Conservation (phyloP, 352 stramenopile genomes). For the Phytophthora sojae region DNA sequence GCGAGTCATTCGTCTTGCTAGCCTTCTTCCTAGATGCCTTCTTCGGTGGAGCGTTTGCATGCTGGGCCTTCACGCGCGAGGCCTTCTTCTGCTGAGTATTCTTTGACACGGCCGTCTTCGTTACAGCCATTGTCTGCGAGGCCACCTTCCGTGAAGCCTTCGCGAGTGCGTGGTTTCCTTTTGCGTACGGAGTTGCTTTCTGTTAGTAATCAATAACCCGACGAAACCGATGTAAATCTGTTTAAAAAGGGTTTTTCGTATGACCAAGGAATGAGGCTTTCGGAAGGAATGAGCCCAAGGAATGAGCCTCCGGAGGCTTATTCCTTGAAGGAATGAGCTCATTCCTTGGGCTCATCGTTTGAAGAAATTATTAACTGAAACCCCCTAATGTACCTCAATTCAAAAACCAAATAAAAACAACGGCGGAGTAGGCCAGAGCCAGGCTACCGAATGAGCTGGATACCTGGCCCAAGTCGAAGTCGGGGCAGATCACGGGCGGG, state of each 20-base stretch:
- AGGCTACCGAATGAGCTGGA: constrained; percentile 69
- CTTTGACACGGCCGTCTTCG: neutral
- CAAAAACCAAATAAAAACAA: constrained; percentile 18
- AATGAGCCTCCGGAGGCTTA: constrained; percentile 10
- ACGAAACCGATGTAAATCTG: neutral
- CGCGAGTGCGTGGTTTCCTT: neutral
- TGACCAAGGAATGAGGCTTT: constrained; percentile 12
- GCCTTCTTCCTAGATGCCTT: constrained; percentile 1
- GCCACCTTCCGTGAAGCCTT: constrained; percentile 3
- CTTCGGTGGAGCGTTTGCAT: constrained; percentile 4
- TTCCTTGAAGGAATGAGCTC: neutral
- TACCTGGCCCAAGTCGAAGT: constrained; percentile 58
- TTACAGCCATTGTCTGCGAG: neutral
- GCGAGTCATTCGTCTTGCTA: neutral
- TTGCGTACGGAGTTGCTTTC: neutral
- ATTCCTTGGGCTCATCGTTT: too few species aligned
- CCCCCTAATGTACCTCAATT: too few species aligned
- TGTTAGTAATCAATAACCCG: constrained; percentile 9
- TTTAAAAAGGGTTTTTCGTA: neutral
- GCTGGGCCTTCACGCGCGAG: constrained; percentile 4
- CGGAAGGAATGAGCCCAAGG: constrained; percentile 9
- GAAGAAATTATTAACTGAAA: neutral
- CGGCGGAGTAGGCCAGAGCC: constrained; percentile 61
- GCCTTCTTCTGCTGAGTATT: constrained; percentile 8
- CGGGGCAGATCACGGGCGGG: constrained; percentile 42